Evolutionary conservation across 768 basidiomycete genomes (phyloP), one percentile per base, ranked within the genome.

Genomic region (Lactifluus rugatus): DNA sequence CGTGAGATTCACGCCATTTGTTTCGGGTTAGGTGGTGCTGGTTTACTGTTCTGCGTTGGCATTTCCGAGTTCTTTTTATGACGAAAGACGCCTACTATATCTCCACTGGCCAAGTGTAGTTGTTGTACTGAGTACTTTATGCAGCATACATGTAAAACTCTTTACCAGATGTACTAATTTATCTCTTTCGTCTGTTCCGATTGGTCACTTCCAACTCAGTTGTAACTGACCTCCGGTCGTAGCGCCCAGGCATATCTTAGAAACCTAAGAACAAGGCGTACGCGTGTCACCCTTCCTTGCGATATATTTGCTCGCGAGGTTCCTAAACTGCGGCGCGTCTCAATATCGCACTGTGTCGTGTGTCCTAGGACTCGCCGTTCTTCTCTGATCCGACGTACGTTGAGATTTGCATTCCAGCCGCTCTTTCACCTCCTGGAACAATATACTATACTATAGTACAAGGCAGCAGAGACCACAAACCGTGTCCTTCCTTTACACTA

Each of bases 1-100:
- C 53, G 54, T 10, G 59, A 60, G 28, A 50, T 44, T 17, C 45
- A 48, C 7, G 44, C 44, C 11, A 56, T 60, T 46, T 44, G 49
- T 39, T 1, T 60, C 10, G 54, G 54, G n/a, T 46, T 60, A 39
- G 42, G 36, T 3, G 25, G 59, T 21, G 59, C 54, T 16, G 44
- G 36, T 6, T n/a, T 58, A 2, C 25, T 58, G 1, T 58, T 58
- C 44, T 46, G 54, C 49, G 2, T 56, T 39, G 59, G 59, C 10
- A n/a, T 60, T 21, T 25, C 51, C 10, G 31, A 60, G 44, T 51
- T 46, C 4, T 26, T 60, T 16, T 46, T 47, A 49, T 59, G 53
- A 59, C 53, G 34, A 39, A 10, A 26, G 6, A 13, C 11, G 6
- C 19, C 11, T 14, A 17, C 14, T 34, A 34, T 31, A 28, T 6